These are phyloP conservation scores for Polysphondylium violaceum DNA, from an alignment of 78 protist species.

Conservation along the genomic window DNA sequence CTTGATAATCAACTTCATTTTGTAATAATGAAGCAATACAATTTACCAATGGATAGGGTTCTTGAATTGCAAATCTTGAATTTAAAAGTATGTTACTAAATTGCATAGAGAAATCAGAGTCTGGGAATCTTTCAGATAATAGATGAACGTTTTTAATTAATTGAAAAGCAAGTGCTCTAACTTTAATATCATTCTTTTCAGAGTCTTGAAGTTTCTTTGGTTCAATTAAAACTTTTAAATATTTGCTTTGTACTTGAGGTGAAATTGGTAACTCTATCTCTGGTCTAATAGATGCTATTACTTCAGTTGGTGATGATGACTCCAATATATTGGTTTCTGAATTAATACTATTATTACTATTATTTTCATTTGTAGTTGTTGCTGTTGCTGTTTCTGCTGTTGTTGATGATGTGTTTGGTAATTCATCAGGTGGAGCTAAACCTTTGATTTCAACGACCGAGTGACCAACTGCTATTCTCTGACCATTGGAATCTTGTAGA, in stretches of 20 bases:
- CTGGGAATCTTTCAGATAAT: slow-evolving; percentile 2
- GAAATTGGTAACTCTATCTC: too few species aligned
- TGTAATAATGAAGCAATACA: slow-evolving; percentile 17
- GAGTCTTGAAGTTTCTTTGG: not conserved
- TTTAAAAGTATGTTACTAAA: not conserved
- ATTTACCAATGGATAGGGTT: slow-evolving; percentile 4
- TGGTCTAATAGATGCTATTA: too few species aligned
- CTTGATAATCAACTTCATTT: slow-evolving; percentile 16
- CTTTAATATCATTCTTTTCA: not conserved
- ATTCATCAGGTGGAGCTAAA: not conserved
- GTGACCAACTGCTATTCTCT: not conserved
- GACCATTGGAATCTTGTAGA: not conserved
- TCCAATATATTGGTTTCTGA: not conserved
- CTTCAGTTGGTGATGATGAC: not conserved
- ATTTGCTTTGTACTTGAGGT: not conserved
- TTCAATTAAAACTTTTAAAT: slow-evolving; percentile 6
- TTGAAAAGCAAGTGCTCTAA: slow-evolving; percentile 46
- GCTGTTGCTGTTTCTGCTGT: not conserved
- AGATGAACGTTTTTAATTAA: slow-evolving; percentile 10
- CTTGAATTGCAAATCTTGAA: slow-evolving; percentile 9
- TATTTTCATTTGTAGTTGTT: too few species aligned
- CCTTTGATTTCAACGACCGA: not conserved
- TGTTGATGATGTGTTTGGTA: not conserved
- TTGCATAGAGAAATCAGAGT: not conserved
- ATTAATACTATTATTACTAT: too few species aligned